Evolutionary conservation across 495 filamentous ascomycete species (phyloP), one percentile per base, ranked within the genome.

Genomic region (Lasiosphaeria hispida): DNA sequence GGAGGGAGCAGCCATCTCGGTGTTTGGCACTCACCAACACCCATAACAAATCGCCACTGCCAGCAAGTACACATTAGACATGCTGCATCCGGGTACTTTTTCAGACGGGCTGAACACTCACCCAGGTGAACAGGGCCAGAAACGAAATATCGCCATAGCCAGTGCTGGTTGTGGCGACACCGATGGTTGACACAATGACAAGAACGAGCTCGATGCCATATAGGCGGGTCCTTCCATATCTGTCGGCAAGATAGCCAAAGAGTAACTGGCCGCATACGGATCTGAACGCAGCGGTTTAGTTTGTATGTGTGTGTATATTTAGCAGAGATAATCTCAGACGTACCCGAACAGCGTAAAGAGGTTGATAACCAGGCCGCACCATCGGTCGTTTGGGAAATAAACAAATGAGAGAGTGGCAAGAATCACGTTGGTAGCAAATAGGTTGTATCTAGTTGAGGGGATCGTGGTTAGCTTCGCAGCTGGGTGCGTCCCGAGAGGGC

Each of bases 191-290:
- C 47, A 87, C 75, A 60, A 91, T 91, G 63, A 91, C 89, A 57
- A 93, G 75, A 50, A 91, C 87, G 43, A 92, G 76, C 67, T 91
- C 89, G 47, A 91, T 77, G 3, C 89, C 89, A 64, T 92, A 93
- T 73, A 93, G 88, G 42, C 76, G 81, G 66, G 88, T 89, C 34
- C 89, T 80, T 37, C 89, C 89, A 58, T 89, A 79, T n/a, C 78
- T 70, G 72, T 92, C 89, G 35, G 87, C 89, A 7, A 91, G 70
- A 70, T 80, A 86, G 40, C 89, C 89, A 60, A 93, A 92, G 34
- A 80, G 73, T 10, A 91, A 64, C 66, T 92, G 90, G 35, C 90
- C 90, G 48, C 90, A 39, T 1, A 70, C 65, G 1, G 62, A 68
- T 3, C 64, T 66, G 17, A 33, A 14, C 30, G 11, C 1, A 39